Evolutionary conservation across 306 rosid genomes (phyloP), one percentile per base, ranked within the genome.

Genomic region (Begonia fuchsioides): DNA sequence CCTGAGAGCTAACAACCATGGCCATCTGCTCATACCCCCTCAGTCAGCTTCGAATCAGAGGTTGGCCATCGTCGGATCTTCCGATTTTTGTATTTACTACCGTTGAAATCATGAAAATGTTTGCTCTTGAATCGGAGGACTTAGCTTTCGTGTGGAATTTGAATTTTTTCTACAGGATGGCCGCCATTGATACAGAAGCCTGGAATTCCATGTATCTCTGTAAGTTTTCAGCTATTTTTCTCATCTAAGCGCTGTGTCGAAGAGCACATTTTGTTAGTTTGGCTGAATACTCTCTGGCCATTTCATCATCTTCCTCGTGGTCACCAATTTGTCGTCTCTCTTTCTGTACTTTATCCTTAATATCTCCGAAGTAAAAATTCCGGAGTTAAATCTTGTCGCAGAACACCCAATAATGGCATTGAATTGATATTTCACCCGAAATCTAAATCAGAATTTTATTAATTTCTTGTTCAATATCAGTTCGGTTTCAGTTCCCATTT

Each of bases 21-120:
- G 64, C 73, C 15, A 26, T 61, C 49, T 49, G 47, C 51, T 62
- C 61, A 15, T 49, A 59, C 50, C 69, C 65, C 39, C 67, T 69
- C 67, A 52, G 35, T 46, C 56, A 51, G 32, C 52, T 45, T 58
- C 67, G 61, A 11, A 51, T 48, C 54, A 58, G 50, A 66, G 80
- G 80, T 74, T 53, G 16, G 13, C 47, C 8, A 8, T 54, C 41
- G 26, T 9, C 13, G 11, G 13, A 15, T 32, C 10, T 26, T 45
- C 32, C 2, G 20, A 52, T n/a, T 38, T 32, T 14, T 35, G 15
- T 32, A 47, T 12, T 10, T 10, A 14, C 9, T 20, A 14, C 7
- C 0, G 1, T 55, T 50, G 32, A 11, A 10, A 35, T 14, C 8
- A n/a, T 41, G 2, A 43, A 32, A 52, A 14, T 40, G 26, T 51